phyloP scores from a whole-genome alignment of 257 asterid genomes.

The Solanum pennellii region DNA sequence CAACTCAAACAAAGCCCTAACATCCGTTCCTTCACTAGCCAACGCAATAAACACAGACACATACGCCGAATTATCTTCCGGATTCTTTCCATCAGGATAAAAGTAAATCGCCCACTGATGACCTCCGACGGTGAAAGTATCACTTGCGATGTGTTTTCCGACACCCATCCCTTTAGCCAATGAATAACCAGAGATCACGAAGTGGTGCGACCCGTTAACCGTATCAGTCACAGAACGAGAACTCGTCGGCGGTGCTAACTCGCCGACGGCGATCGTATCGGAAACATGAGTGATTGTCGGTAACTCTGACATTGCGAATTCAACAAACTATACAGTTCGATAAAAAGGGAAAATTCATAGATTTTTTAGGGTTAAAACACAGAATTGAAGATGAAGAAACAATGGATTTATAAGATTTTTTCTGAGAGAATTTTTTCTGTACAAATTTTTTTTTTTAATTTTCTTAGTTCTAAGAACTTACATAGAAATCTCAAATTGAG shows the following conservation, averaged over 20 bases:
- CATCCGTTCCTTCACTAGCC: conserved; percentile 85
- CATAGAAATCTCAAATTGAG: not conserved
- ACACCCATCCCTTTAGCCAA: conserved; percentile 80
- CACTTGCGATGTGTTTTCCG: conserved; percentile 81
- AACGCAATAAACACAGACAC: conserved; percentile 76
- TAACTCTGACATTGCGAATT: not conserved
- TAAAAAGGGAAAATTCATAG: not conserved
- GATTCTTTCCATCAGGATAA: conserved; percentile 78
- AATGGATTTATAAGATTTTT: not conserved
- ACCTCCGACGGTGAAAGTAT: conserved; percentile 73
- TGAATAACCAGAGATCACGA: conserved; percentile 73
- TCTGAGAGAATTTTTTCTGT: not conserved
- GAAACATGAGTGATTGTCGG: not conserved
- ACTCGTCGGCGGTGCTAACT: conserved; percentile 38
- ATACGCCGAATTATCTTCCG: conserved; percentile 53
- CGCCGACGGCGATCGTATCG: not conserved
- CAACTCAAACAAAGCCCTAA: conserved; percentile 76
- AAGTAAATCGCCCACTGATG: conserved; percentile 90
- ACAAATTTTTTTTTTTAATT: not conserved
- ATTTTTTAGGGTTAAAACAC: not conserved
- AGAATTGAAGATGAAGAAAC: not conserved
- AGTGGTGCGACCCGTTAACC: conserved; percentile 68
- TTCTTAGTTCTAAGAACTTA: not conserved
- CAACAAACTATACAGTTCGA: not conserved
- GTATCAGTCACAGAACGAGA: conserved; percentile 69